These are phyloP conservation scores for Boletus vinaceobasis DNA, from an alignment of 768 basidiomycete species.

Conservation along the genomic window DNA sequence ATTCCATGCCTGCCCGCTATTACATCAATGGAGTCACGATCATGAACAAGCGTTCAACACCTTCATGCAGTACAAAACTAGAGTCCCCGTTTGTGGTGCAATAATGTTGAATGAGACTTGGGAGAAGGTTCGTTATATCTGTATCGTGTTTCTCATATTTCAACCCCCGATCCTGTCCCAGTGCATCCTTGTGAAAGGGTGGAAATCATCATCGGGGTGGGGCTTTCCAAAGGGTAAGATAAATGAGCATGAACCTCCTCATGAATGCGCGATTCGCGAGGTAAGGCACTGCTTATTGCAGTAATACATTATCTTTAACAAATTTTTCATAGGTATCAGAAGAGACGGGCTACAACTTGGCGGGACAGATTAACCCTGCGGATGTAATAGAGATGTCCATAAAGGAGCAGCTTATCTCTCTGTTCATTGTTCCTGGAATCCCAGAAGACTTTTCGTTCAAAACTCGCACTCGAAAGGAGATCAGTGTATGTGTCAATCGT, in stretches of 20 bases:
- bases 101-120: slow-evolving; percentile 90
- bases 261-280: slow-evolving; percentile 87
- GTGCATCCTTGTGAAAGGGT: slow-evolving; percentile 98
- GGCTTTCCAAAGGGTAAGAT: slow-evolving; percentile 99
- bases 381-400: slow-evolving; percentile 83
- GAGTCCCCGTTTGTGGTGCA: slow-evolving; percentile 96
- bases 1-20: slow-evolving; percentile 79
- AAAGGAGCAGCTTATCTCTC: slow-evolving; percentile 84
- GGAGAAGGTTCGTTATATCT: slow-evolving; percentile 70
- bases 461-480: slow-evolving; percentile 96
- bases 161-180: slow-evolving; percentile 30
- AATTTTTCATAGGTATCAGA: slow-evolving; percentile 73
- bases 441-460: slow-evolving; percentile 86
- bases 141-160: slow-evolving; percentile 7
- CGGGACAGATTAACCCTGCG: slow-evolving; percentile 57
- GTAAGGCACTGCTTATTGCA: slow-evolving; percentile 41
- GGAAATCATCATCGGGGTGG: slow-evolving; percentile 97
- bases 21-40: slow-evolving; percentile 79
- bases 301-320: slow-evolving; percentile 7
- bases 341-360: slow-evolving; percentile 93
- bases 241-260: slow-evolving; percentile 85
- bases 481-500: slow-evolving; percentile 63
- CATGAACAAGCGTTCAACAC: slow-evolving; percentile 82
- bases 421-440: slow-evolving; percentile 87
- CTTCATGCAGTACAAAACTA: slow-evolving; percentile 95